Evolutionary conservation across 208 protist species (phyloP).

Genomic region (Zelonia costaricensis): DNA sequence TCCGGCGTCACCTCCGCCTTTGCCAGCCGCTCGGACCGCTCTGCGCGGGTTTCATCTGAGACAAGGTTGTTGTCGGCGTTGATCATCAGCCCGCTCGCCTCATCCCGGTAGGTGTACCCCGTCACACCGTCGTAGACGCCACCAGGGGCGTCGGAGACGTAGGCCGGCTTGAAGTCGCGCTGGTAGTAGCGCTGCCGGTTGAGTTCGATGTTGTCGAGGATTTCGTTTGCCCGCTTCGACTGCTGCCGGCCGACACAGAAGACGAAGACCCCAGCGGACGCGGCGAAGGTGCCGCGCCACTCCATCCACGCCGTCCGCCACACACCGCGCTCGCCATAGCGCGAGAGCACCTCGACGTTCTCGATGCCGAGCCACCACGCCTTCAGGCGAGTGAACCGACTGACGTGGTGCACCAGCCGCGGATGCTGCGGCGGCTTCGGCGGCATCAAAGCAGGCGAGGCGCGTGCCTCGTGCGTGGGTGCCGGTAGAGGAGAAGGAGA

Average conservation of each 20-base stretch:
- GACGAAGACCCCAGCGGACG: slow-evolving; percentile 37
- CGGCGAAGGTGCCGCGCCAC: slow-evolving; percentile 63
- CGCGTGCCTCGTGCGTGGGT: too few species aligned
- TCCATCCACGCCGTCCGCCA: slow-evolving; percentile 74
- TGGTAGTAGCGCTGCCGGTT: slow-evolving; percentile 81
- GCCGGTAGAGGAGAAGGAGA: too few species aligned
- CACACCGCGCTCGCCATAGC: slow-evolving; percentile 66
- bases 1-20: slow-evolving; percentile 44
- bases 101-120: slow-evolving; percentile 67
- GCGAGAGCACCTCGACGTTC: slow-evolving; percentile 56
- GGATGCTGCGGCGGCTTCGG: slow-evolving; percentile 27
- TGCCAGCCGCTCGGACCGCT: slow-evolving; percentile 41
- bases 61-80: slow-evolving; percentile 65
- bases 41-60: slow-evolving; percentile 43
- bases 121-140: slow-evolving; percentile 74
- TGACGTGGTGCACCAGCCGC: slow-evolving; percentile 42
- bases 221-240: slow-evolving; percentile 61
- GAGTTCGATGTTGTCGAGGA: slow-evolving; percentile 89
- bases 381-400: slow-evolving; percentile 57
- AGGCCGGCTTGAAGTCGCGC: slow-evolving; percentile 71
- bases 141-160: slow-evolving; percentile 52
- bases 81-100: slow-evolving; percentile 60
- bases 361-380: slow-evolving; percentile 85
- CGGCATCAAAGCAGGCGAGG: slow-evolving; percentile 18
- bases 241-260: slow-evolving; percentile 55